These are phyloP conservation scores for Scedosporium dehoogii DNA, from an alignment of 2,329 filamentous ascomycete species.

Conservation along the genomic window DNA sequence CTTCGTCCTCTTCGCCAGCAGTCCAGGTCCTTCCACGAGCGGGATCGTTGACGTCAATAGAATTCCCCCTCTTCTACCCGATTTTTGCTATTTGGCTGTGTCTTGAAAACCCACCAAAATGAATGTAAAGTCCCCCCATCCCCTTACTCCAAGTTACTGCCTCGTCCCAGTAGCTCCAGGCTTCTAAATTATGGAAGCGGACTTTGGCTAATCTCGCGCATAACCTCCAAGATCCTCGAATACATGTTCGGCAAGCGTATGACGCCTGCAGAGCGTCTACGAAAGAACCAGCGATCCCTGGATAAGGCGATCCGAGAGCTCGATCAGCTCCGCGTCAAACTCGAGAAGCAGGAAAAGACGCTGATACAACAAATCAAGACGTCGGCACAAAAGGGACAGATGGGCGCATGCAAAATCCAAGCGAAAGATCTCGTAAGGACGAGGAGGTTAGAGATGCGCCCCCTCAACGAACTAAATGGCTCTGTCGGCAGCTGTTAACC, in stretches of 20 bases:
- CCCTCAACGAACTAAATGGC: slow-evolving; percentile 1
- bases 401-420: slow-evolving; percentile 97
- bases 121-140: slow-evolving; percentile 33
- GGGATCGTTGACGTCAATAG: no score
- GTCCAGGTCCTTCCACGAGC: no score
- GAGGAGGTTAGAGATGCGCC: slow-evolving; percentile 46
- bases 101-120: slow-evolving; percentile 25
- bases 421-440: slow-evolving; percentile 94
- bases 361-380: slow-evolving; percentile 94
- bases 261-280: slow-evolving; percentile 84
- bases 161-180: not conserved
- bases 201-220: not conserved
- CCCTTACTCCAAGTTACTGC: slow-evolving; percentile 3
- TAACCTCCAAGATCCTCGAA: slow-evolving; percentile 66
- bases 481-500: not conserved
- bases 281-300: slow-evolving; percentile 90
- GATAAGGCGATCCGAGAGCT: slow-evolving; percentile 97
- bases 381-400: slow-evolving; percentile 94
- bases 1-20: not conserved
- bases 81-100: not conserved
- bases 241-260: slow-evolving; percentile 99
- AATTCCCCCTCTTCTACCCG: no score
- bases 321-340: slow-evolving; percentile 86
- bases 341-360: slow-evolving; percentile 98
- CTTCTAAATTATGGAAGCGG: not conserved